Conservation (phyloP, 192 early-diverging fungal genomes). For the Gryganskiella cystojenkinii region DNA sequence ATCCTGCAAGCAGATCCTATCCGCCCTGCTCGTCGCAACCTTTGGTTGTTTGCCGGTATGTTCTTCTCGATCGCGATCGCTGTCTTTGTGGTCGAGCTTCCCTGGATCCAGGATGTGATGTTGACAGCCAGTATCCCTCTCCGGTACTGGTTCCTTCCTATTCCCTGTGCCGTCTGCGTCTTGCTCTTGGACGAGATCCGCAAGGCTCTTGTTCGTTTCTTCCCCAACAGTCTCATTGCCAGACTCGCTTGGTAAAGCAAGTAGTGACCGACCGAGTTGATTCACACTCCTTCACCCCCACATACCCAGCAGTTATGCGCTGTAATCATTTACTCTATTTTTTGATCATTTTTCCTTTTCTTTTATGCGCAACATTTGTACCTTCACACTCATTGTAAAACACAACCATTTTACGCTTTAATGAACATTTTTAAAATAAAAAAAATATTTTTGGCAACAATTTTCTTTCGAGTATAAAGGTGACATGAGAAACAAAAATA, state of each 20-base stretch:
- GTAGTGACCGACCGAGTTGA: neutral
- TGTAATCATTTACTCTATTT: too few species aligned
- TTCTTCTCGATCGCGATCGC: constrained; percentile 58
- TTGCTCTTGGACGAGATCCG: constrained; percentile 73
- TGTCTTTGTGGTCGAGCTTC: constrained; percentile 62
- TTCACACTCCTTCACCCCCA: too few species aligned
- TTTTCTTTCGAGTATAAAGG: too few species aligned
- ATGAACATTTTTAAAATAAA: too few species aligned
- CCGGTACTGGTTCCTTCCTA: constrained; percentile 74
- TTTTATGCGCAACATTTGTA: too few species aligned
- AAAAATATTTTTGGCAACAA: too few species aligned
- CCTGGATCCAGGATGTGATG: constrained; percentile 64
- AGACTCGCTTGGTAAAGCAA: constrained; percentile 39
- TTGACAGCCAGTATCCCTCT: constrained; percentile 66
- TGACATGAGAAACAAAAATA: too few species aligned
- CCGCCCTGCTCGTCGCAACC: constrained; percentile 65
- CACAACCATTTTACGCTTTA: too few species aligned
- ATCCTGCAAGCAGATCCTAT: constrained; percentile 74
- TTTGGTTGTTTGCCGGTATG: constrained; percentile 65
- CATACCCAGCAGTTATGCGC: too few species aligned
- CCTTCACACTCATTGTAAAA: too few species aligned
- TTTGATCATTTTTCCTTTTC: too few species aligned
- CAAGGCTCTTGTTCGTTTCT: constrained; percentile 61
- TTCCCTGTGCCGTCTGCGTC: constrained; percentile 69
- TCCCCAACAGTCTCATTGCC: constrained; percentile 34